A percentile compares a stretch with the other conserved stretches of the same genome.
These are phyloP conservation scores for Calocera cornea DNA, from an alignment of 768 basidiomycete genomes.

Conservation along the genomic window DNA sequence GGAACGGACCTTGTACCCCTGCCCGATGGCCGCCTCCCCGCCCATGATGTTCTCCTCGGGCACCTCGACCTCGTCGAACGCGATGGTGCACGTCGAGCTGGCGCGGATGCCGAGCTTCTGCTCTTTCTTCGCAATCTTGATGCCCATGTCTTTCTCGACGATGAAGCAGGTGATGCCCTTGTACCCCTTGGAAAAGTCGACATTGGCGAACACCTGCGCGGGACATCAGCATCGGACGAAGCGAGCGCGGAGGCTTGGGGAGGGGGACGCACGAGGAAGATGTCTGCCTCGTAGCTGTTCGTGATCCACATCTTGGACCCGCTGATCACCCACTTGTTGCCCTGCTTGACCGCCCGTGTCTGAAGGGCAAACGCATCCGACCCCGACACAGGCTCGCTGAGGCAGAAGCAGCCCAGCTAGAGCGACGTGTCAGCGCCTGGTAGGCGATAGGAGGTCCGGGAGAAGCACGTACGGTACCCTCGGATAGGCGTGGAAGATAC, in stretches of 20 bases:
- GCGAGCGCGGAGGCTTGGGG: background rate
- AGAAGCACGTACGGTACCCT: constrained; percentile 50
- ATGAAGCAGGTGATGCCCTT: constrained; percentile 99
- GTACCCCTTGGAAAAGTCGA: constrained; percentile 88
- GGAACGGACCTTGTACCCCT: constrained; percentile 64
- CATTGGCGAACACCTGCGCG: constrained; percentile 87
- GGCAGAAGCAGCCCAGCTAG: constrained; percentile 88
- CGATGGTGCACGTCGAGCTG: constrained; percentile 85
- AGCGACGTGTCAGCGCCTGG: constrained; percentile 2
- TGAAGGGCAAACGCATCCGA: constrained; percentile 96
- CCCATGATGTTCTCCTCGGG: constrained; percentile 84
- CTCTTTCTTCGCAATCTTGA: constrained; percentile 97
- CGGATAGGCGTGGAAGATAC: constrained; percentile 73
- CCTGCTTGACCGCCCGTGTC: constrained; percentile 79
- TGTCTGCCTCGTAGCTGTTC: constrained; percentile 15
- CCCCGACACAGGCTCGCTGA: constrained; percentile 85
- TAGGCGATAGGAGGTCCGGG: background rate
- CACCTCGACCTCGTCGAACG: constrained; percentile 83
- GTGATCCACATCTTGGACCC: constrained; percentile 76
- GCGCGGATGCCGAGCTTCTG: constrained; percentile 95
- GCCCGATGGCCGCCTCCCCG: constrained; percentile 49
- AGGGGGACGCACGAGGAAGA: constrained; percentile 18
- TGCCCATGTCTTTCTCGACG: constrained; percentile 90
- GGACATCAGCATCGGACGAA: constrained; percentile 77
- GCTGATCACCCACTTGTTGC: constrained; percentile 73